Conservation (phyloP, 2,329 filamentous ascomycete species). For the Claviceps maximensis region DNA sequence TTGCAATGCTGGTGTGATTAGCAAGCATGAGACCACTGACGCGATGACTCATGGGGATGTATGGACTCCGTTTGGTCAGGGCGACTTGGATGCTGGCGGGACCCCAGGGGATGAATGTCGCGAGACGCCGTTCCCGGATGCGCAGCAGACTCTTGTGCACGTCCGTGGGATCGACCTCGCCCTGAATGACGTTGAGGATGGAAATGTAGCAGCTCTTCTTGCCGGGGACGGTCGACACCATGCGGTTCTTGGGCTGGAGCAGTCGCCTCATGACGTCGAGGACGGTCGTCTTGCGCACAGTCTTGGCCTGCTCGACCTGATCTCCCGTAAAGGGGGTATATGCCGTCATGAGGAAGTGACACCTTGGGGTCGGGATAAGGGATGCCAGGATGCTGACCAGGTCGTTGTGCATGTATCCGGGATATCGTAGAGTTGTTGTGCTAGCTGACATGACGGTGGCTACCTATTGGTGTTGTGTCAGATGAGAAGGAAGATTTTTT, state of each 20-base stretch:
- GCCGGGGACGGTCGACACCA: slow-evolving; percentile 90
- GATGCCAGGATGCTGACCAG: slow-evolving; percentile 93
- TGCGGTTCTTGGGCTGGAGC: slow-evolving; percentile 95
- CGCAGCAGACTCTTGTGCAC: slow-evolving; percentile 95
- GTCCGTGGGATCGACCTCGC: slow-evolving; percentile 94
- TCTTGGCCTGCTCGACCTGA: slow-evolving; percentile 93
- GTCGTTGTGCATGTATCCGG: slow-evolving; percentile 99
- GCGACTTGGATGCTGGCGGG: slow-evolving; percentile 96
- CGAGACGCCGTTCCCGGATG: slow-evolving; percentile 84
- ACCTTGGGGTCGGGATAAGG: slow-evolving; percentile 88
- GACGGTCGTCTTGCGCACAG: slow-evolving; percentile 94
- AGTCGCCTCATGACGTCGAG: slow-evolving; percentile 93
- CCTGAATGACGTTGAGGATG: slow-evolving; percentile 97
- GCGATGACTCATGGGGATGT: slow-evolving; percentile 84
- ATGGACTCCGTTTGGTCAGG: slow-evolving; percentile 89
- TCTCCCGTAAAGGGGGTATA: slow-evolving; percentile 97
- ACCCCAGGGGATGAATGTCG: slow-evolving; percentile 97
- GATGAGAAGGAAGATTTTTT: too few species aligned
- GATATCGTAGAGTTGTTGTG: slow-evolving; percentile 91
- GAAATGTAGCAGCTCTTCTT: slow-evolving; percentile 99
- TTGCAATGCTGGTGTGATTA: slow-evolving; percentile 94
- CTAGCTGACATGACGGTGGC: slow-evolving; percentile 98
- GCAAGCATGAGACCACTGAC: slow-evolving; percentile 96
- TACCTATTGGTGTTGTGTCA: slow-evolving; percentile 32
- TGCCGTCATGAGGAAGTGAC: slow-evolving; percentile 96